Evolutionary conservation across 257 asterid species (phyloP).

Genomic region (Solanum okadae): DNA sequence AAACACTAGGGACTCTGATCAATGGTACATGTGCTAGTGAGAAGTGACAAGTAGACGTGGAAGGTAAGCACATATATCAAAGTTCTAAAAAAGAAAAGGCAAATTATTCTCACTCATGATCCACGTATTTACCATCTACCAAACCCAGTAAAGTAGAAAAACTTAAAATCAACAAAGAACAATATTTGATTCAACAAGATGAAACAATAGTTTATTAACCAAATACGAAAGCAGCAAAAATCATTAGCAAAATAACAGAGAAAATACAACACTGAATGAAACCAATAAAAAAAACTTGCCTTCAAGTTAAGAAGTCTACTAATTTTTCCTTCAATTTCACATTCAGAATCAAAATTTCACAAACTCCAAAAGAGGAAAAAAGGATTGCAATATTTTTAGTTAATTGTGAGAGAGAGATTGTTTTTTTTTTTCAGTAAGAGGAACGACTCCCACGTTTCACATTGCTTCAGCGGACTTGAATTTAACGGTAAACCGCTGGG

Average conservation of each 20-base stretch:
- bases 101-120: background rate
- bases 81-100: background rate
- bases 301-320: background rate
- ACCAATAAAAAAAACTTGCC: background rate
- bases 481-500: background rate
- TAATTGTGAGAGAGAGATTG: background rate
- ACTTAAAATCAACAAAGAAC: background rate
- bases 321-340: background rate
- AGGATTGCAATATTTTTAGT: background rate
- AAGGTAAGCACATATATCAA: background rate
- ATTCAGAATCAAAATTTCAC: background rate
- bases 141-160: background rate
- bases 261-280: background rate
- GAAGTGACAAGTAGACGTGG: background rate
- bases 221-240: background rate
- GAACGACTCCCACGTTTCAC: background rate
- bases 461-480: background rate
- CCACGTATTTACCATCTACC: background rate
- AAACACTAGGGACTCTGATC: background rate
- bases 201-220: background rate
- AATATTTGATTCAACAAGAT: background rate
- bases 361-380: background rate
- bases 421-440: background rate
- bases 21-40: rapidly evolving
- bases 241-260: background rate